Conservation (phyloP, 345 rosid genomes). For the Crucihimalaya himalaica region DNA sequence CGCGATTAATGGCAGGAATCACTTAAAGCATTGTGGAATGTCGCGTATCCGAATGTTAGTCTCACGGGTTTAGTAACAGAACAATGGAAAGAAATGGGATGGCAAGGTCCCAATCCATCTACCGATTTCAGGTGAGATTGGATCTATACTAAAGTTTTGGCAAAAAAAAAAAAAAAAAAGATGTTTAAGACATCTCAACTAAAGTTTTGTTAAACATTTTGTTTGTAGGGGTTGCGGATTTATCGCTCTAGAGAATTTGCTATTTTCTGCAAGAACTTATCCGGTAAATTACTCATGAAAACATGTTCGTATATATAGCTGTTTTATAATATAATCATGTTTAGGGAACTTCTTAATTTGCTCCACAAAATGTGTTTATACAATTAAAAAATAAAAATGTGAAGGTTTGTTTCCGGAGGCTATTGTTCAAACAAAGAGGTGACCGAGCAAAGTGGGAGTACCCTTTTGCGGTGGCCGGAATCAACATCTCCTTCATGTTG, state of each 20-base stretch:
- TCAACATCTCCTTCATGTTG: constrained; percentile 88
- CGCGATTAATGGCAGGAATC: constrained; percentile 59
- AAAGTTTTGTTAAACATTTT: constrained; percentile 10
- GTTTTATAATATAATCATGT: not conserved
- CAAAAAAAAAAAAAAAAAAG: no score
- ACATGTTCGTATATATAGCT: not conserved
- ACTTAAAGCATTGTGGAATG: constrained; percentile 74
- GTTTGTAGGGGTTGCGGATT: constrained; percentile 83
- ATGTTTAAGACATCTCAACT: not conserved
- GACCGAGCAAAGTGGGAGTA: constrained; percentile 91
- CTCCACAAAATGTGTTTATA: constrained; percentile 46
- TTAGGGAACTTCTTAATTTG: not conserved
- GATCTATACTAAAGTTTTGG: not conserved
- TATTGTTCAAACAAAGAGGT: constrained; percentile 86
- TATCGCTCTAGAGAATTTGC: constrained; percentile 84
- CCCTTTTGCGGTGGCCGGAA: constrained; percentile 98
- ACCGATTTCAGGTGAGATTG: constrained; percentile 84
- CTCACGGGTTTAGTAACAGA: constrained; percentile 76
- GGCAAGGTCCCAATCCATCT: constrained; percentile 99
- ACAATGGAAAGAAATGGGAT: constrained; percentile 99
- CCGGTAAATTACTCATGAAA: constrained; percentile 58
- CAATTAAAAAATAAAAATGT: constrained; percentile 50
- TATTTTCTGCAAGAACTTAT: constrained; percentile 77
- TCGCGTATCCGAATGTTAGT: constrained; percentile 68
- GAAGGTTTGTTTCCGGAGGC: constrained; percentile 96